A percentile compares a stretch with the other conserved stretches of the same genome.
phyloP scores from a whole-genome alignment of 306 rosid genomes.

The Calophaca sinica region DNA sequence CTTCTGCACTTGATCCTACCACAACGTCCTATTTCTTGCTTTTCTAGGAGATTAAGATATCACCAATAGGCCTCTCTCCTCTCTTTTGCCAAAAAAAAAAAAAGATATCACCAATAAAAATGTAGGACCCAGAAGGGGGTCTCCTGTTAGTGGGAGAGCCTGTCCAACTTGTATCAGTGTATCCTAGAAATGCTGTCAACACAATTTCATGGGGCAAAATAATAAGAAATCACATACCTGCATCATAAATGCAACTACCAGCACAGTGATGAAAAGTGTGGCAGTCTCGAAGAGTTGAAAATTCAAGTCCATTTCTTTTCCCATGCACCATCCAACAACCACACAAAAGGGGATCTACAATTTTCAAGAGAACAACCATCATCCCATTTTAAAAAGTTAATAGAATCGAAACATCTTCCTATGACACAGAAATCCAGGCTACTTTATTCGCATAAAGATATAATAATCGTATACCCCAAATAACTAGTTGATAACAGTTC shows the following conservation, averaged over 20 bases:
- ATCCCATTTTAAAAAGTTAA: background rate
- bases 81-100: too few relatives aligned
- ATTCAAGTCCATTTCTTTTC: slow-evolving; percentile 87
- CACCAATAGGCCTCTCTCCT: too few relatives aligned
- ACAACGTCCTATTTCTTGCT: too few relatives aligned
- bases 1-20: too few relatives aligned
- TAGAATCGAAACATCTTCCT: slow-evolving; percentile 28
- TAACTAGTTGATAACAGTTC: slow-evolving; percentile 39
- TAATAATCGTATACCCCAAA: slow-evolving; percentile 20
- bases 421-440: slow-evolving; percentile 30
- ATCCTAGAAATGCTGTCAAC: background rate
- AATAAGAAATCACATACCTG: slow-evolving; percentile 65
- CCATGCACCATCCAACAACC: slow-evolving; percentile 96
- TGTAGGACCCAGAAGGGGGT: too few relatives aligned
- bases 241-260: slow-evolving; percentile 94
- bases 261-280: slow-evolving; percentile 85
- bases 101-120: too few relatives aligned
- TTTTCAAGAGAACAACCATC: slow-evolving; percentile 44
- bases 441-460: background rate
- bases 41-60: too few relatives aligned
- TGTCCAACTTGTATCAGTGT: too few relatives aligned
- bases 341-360: slow-evolving; percentile 90
- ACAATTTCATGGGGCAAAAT: slow-evolving; percentile 5
- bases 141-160: too few relatives aligned
- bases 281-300: slow-evolving; percentile 96